Evolutionary conservation across 805 yeast genomes (phyloP).

Genomic region (Schwanniomyces pseudopolymorphus): DNA sequence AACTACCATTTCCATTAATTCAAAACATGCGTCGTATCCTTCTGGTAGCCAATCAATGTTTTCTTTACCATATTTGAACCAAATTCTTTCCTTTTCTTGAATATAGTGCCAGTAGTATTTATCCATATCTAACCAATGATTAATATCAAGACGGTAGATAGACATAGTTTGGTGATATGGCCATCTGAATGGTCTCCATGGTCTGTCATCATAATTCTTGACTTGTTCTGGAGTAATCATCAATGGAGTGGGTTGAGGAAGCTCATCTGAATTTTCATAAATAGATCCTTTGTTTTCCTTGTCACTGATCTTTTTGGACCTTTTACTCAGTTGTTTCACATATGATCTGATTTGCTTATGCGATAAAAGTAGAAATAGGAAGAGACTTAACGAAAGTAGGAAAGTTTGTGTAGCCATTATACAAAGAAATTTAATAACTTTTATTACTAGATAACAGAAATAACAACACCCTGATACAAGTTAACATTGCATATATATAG

Average conservation of each 20-base stretch:
- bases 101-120: conserved; percentile 68
- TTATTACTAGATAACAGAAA: too few relatives aligned
- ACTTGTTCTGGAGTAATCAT: conserved; percentile 68
- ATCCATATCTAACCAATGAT: conserved; percentile 81
- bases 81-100: conserved; percentile 59
- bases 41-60: conserved; percentile 69
- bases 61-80: conserved; percentile 56
- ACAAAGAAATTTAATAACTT: background rate
- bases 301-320: conserved; percentile 1
- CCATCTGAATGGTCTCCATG: conserved; percentile 81
- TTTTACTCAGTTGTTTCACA: background rate
- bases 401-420: background rate
- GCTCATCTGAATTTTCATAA: conserved; percentile 1
- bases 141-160: conserved; percentile 65
- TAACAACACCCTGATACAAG: too few relatives aligned
- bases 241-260: conserved; percentile 55
- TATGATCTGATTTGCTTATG: conserved; percentile 7
- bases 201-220: conserved; percentile 64
- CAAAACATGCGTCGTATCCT: conserved; percentile 58
- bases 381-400: background rate
- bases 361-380: conserved; percentile 12
- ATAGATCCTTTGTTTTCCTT: conserved; percentile 13
- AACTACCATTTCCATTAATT: conserved; percentile 61
- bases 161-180: conserved; percentile 82
- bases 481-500: background rate